phyloP scores from a whole-genome alignment of 1,284 basidiomycete species.

The Boletus calvinii region DNA sequence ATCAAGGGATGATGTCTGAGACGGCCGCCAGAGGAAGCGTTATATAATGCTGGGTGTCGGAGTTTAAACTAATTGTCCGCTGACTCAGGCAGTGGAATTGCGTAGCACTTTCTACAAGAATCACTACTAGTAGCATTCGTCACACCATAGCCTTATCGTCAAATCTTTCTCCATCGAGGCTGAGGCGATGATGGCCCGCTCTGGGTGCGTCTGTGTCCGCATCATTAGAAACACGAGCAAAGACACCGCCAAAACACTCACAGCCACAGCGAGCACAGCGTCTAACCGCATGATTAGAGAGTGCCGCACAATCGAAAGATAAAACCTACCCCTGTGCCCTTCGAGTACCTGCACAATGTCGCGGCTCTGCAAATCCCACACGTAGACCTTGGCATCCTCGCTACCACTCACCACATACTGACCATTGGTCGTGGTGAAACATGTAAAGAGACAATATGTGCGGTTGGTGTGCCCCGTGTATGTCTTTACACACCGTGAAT shows the following conservation, averaged over 20 bases:
- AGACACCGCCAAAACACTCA: conserved; percentile 36
- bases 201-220: conserved; percentile 64
- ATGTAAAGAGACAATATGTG: conserved; percentile 71
- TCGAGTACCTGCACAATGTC: conserved; percentile 72
- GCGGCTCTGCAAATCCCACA: conserved; percentile 91
- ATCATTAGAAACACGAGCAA: conserved; percentile 8
- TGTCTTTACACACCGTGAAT: conserved; percentile 91
- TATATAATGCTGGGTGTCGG: conserved; percentile 27
- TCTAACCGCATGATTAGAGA: conserved; percentile 43
- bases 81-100: conserved; percentile 12
- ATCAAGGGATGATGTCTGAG: neutral
- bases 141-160: conserved; percentile 76
- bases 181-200: conserved; percentile 70
- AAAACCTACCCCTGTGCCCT: conserved; percentile 64
- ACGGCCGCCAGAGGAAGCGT: neutral
- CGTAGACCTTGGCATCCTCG: conserved; percentile 84
- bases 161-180: conserved; percentile 84
- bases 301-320: conserved; percentile 5
- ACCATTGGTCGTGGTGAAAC: conserved; percentile 55
- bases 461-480: conserved; percentile 82
- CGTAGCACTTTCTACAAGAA: conserved; percentile 11
- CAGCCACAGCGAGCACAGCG: conserved; percentile 71
- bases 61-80: conserved; percentile 21
- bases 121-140: conserved; percentile 29
- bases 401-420: conserved; percentile 83